Evolutionary conservation across 2,329 filamentous ascomycete genomes (phyloP).

Genomic region (Alternaria hordeiaustralica): DNA sequence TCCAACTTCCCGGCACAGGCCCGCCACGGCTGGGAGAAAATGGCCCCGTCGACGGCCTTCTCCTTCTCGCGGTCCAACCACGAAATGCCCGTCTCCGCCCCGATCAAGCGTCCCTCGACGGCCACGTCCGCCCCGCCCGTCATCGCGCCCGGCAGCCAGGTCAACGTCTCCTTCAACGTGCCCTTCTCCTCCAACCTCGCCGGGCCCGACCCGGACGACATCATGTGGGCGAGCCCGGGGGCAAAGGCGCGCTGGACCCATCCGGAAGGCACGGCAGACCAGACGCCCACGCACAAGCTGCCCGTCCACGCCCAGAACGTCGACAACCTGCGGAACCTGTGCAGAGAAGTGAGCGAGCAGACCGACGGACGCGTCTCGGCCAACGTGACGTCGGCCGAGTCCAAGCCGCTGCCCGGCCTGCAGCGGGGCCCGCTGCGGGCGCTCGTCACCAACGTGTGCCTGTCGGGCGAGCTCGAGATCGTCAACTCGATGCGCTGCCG

Average conservation of each 20-base stretch:
- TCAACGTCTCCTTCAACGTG: conserved; percentile 96
- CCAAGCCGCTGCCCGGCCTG: conserved; percentile 64
- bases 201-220: conserved; percentile 91
- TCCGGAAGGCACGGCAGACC: conserved; percentile 83
- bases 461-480: conserved; percentile 84
- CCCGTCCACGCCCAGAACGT: conserved; percentile 92
- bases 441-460: conserved; percentile 80
- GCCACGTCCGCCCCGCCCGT: conserved; percentile 62
- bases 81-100: conserved; percentile 59
- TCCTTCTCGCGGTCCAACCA: conserved; percentile 66
- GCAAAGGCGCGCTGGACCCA: conserved; percentile 94
- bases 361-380: conserved; percentile 74
- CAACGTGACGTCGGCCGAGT: conserved; percentile 80
- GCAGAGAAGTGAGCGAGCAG: conserved; percentile 76
- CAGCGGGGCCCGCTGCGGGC: conserved; percentile 58
- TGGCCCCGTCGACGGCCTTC: conserved; percentile 68
- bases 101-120: conserved; percentile 63
- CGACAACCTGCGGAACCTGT: conserved; percentile 77
- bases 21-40: conserved; percentile 72
- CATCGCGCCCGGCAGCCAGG: conserved; percentile 74
- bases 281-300: conserved; percentile 83
- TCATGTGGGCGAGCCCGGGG: conserved; percentile 87
- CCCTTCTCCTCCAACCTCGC: conserved; percentile 92
- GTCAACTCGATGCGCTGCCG: conserved; percentile 89
- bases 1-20: conserved; percentile 70